Percentiles rank a stretch among this genome's conserved stretches.
Evolutionary conservation across 345 rosid species (phyloP).

Genomic region (Eutrema heterophyllum): DNA sequence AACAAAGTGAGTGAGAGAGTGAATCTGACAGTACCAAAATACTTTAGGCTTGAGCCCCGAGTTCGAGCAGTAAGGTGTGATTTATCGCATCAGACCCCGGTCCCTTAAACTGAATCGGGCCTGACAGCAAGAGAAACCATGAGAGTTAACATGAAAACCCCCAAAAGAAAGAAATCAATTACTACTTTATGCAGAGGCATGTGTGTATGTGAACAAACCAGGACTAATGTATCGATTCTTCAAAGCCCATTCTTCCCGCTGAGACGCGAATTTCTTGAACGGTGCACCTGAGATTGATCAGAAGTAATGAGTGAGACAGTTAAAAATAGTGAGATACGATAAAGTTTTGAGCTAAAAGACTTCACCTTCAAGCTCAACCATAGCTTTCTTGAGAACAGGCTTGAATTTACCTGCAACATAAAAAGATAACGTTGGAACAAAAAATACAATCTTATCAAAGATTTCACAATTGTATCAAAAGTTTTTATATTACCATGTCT

Average conservation of each 20-base stretch:
- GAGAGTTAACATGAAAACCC: neutral
- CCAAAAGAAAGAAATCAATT: neutral
- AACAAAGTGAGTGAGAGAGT: neutral
- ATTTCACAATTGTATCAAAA: neutral
- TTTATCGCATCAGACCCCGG: conserved; percentile 55
- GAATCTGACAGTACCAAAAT: neutral
- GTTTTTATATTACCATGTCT: conserved; percentile 60
- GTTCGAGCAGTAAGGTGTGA: conserved; percentile 74
- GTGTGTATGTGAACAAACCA: conserved; percentile 47
- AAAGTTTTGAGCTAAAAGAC: neutral
- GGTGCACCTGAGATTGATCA: conserved; percentile 68
- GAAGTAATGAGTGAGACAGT: neutral
- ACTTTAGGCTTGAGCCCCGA: conserved; percentile 51
- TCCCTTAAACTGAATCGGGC: conserved; percentile 90
- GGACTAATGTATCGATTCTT: conserved; percentile 83
- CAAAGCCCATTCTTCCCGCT: conserved; percentile 83
- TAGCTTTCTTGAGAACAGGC: conserved; percentile 99
- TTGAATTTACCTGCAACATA: conserved; percentile 66
- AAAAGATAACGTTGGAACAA: neutral
- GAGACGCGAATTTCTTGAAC: conserved; percentile 64
- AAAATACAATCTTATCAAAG: neutral
- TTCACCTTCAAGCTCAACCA: conserved; percentile 95
- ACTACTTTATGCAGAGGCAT: neutral
- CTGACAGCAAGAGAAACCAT: conserved; percentile 33
- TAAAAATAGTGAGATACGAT: neutral